Conservation (phyloP, 805 yeast species). For the Metschnikowia lachancei region DNA sequence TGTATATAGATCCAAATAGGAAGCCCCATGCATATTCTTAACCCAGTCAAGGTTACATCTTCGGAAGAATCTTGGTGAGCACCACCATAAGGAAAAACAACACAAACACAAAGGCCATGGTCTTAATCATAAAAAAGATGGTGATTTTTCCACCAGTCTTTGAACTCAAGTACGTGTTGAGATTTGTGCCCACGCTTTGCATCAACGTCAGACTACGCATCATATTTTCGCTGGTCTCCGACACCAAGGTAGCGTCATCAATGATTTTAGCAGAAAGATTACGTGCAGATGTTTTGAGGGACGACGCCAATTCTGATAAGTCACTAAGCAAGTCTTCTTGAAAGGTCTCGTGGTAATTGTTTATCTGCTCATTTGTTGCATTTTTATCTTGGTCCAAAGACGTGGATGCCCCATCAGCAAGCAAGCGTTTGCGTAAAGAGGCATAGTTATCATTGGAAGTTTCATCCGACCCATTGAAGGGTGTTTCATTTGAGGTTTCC, state of each 20-base stretch:
- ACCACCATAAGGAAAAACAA: constrained; percentile 33
- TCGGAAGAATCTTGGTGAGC: constrained; percentile 37
- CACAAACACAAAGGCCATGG: constrained; percentile 25
- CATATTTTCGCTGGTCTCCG: constrained; percentile 36
- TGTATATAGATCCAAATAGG: constrained; percentile 1
- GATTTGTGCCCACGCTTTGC: constrained; percentile 32
- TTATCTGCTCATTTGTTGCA: constrained; percentile 21
- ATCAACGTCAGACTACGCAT: constrained; percentile 22
- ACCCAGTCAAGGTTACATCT: constrained; percentile 20
- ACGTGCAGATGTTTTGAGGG: constrained; percentile 48
- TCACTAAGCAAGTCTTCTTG: constrained; percentile 52
- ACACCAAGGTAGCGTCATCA: constrained; percentile 35
- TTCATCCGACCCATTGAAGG: background rate
- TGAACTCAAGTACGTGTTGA: constrained; percentile 36
- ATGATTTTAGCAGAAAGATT: constrained; percentile 36
- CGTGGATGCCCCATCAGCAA: constrained; percentile 17
- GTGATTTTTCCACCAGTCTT: constrained; percentile 43
- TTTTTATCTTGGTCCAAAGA: constrained; percentile 8
- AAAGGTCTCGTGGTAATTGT: constrained; percentile 40
- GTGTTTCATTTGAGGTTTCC: background rate
- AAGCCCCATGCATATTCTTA: background rate
- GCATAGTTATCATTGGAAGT: constrained; percentile 13
- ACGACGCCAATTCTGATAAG: constrained; percentile 45
- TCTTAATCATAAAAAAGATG: constrained; percentile 37
- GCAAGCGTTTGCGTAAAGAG: constrained; percentile 17